These are phyloP conservation scores for Penicillium dipodomyicola DNA, from an alignment of 495 filamentous ascomycete species.

Conservation along the genomic window DNA sequence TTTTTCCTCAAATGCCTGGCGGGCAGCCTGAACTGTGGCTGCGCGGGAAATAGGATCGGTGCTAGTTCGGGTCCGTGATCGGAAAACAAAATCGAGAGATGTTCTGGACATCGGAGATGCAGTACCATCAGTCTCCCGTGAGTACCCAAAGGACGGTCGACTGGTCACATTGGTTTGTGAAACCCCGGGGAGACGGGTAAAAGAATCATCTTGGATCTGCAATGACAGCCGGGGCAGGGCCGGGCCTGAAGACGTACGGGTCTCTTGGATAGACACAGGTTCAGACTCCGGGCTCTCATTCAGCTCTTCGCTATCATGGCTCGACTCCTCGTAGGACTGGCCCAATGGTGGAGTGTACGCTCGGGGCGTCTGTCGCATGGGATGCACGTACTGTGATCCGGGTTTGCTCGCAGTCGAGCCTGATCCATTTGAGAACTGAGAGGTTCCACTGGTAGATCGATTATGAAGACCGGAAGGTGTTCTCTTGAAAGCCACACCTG, in stretches of 20 bases:
- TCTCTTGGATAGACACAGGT: slow-evolving; percentile 16
- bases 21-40: slow-evolving; percentile 53
- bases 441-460: slow-evolving; percentile 56
- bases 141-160: slow-evolving; percentile 50
- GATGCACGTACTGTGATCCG: slow-evolving; percentile 54
- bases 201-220: slow-evolving; percentile 50
- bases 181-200: slow-evolving; percentile 43
- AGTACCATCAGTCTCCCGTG: slow-evolving; percentile 46
- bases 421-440: slow-evolving; percentile 51
- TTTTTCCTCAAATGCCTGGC: slow-evolving; percentile 57
- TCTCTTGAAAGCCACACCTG: slow-evolving; percentile 28
- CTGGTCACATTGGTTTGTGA: slow-evolving; percentile 55
- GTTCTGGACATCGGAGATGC: slow-evolving; percentile 51
- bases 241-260: slow-evolving; percentile 32
- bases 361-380: slow-evolving; percentile 58
- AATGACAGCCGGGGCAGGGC: slow-evolving; percentile 38
- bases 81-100: slow-evolving; percentile 57
- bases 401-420: slow-evolving; percentile 50
- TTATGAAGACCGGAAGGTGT: slow-evolving; percentile 43
- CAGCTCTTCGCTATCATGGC: slow-evolving; percentile 46
- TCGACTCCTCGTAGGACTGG: slow-evolving; percentile 51
- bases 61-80: slow-evolving; percentile 45
- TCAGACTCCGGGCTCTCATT: slow-evolving; percentile 36
- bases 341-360: slow-evolving; percentile 55
- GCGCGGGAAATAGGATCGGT: slow-evolving; percentile 52